A percentile compares a stretch with the other conserved stretches of the same genome.
Conservation (phyloP, 345 rosid genomes). For the Lumnitzera racemosa region DNA sequence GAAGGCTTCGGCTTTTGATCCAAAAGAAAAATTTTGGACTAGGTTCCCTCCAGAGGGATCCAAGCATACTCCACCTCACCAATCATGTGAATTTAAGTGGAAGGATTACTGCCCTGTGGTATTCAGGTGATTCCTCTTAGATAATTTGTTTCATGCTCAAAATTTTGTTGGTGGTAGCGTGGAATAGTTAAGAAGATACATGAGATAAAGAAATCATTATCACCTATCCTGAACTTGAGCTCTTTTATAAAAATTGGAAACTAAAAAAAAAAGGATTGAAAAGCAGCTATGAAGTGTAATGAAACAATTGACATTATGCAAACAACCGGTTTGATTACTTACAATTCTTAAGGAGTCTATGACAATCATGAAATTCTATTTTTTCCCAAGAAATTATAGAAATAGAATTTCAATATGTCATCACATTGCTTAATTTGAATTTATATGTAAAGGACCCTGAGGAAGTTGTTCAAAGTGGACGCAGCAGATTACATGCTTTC, state of each 20-base stretch:
- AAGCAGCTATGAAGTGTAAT: no score
- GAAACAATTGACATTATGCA: no score
- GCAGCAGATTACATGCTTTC: constrained; percentile 97
- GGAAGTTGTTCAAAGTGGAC: constrained; percentile 83
- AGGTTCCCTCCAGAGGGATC: constrained; percentile 78
- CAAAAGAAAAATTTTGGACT: constrained; percentile 69
- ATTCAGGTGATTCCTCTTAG: constrained; percentile 35
- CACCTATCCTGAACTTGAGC: not conserved
- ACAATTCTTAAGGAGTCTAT: no score
- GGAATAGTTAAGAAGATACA: no score
- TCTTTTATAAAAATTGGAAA: no score
- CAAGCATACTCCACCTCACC: constrained; percentile 65
- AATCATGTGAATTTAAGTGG: constrained; percentile 61
- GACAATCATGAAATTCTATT: no score
- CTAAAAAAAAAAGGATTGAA: no score
- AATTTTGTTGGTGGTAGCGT: no score
- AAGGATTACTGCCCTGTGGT: constrained; percentile 80
- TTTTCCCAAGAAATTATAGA: no score
- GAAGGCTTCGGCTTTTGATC: constrained; percentile 62
- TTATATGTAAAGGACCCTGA: constrained; percentile 56
- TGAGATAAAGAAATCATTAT: not conserved
- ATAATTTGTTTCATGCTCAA: not conserved
- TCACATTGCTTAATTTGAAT: constrained; percentile 8
- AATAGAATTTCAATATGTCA: constrained; percentile 18
- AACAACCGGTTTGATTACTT: no score